Evolutionary conservation across 1,284 basidiomycete species (phyloP), one percentile per base, ranked within the genome.

Genomic region (Ustilago vetiveriae): DNA sequence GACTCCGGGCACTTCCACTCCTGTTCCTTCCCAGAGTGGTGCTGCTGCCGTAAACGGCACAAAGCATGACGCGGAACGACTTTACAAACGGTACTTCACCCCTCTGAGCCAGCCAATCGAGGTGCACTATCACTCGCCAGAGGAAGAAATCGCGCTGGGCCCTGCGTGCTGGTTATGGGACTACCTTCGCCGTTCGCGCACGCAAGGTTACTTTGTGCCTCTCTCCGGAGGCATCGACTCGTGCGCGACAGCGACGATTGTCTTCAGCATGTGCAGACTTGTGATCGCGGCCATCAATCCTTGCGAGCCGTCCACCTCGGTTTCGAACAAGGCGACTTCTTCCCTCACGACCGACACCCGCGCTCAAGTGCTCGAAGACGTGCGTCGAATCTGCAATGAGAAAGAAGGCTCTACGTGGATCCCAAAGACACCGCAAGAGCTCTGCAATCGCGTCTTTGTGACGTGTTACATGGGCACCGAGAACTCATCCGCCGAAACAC

Each of bases 91-190:
- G 3, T 70, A 59, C 56, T 59, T 67, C 36, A 68, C 57, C 5
- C 70, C 62, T 14, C 57, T 63, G 2, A 59, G 45, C 47, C 56
- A 43, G 47, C 64, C 63, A 3, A 57, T 87, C 16, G 85, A 89
- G 56, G 88, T 92, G 39, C 85, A 84, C 45, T 97, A 92, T 82
- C 94, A 98, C 82, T 86, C 79, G 10, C 92, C 95, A 0, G 94
- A 97, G 82, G 94, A 98, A 82, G 96, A 98, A 84, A 97, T 98
- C 66, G 94, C 95, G 92, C 85, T 97, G 3, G 96, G 95, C 6
- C 95, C 95, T 1, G 96, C 95, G 4, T 98, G 95, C 81, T 99
- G 95, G 95, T 86, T 99, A 8, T 99, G 95, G 96, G 96, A 99
- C 83, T 98, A 98, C 78, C 87, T 99, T 35, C 87, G 95, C 23